Percentiles rank a stretch among this genome's conserved stretches.
These are phyloP conservation scores for Globisporangium apiculatum DNA, from an alignment of 352 stramenopile species.

Conservation along the genomic window DNA sequence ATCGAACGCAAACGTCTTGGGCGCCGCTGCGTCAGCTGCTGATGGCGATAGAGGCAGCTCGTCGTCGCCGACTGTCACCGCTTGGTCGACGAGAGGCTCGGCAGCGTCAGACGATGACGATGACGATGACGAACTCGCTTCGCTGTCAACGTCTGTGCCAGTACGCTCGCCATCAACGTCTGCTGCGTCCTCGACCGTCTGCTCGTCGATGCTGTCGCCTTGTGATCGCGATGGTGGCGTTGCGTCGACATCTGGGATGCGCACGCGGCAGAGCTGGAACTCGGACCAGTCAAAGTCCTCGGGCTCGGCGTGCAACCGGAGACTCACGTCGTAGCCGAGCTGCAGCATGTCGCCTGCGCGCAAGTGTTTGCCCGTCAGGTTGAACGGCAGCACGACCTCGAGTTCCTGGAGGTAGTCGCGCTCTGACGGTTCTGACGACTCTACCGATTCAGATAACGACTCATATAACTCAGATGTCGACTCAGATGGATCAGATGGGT, in stretches of 20 bases:
- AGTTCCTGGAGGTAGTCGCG: constrained; percentile 15
- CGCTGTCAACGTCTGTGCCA: not conserved
- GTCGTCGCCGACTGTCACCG: constrained; percentile 3
- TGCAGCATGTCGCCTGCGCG: constrained; percentile 38
- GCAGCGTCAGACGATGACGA: not conserved
- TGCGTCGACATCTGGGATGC: constrained; percentile 30
- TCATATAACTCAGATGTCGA: too few relatives aligned
- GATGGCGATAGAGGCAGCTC: not conserved
- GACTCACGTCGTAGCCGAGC: constrained; percentile 38
- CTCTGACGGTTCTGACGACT: not conserved
- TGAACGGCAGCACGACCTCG: constrained; percentile 62
- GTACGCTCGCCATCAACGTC: not conserved
- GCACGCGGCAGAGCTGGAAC: constrained; percentile 35
- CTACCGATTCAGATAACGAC: too few relatives aligned
- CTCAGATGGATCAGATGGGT: not conserved
- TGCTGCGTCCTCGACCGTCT: not conserved
- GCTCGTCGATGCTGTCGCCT: not conserved
- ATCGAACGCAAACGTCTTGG: constrained; percentile 18
- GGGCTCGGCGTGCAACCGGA: constrained; percentile 41
- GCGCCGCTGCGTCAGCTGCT: not conserved
- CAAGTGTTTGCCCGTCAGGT: constrained; percentile 61
- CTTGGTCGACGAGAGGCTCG: not conserved
- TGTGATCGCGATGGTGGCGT: constrained; percentile 1
- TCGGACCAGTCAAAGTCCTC: constrained; percentile 50
- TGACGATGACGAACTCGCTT: not conserved